These are phyloP conservation scores for Aureobasidium leucospermi DNA, from an alignment of 2,329 filamentous ascomycete species.

Conservation along the genomic window DNA sequence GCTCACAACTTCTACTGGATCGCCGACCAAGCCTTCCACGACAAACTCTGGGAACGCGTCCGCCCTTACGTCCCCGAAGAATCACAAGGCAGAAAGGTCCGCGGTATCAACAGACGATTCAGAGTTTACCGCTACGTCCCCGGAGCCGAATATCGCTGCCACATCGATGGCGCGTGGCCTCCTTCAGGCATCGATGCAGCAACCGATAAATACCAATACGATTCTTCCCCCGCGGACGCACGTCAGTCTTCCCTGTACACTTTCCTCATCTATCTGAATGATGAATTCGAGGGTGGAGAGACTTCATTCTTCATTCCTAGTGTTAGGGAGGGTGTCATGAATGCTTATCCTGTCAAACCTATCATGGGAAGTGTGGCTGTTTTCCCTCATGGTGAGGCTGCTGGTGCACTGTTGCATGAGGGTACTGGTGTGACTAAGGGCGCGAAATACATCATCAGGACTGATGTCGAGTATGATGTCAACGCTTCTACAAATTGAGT, in stretches of 20 bases:
- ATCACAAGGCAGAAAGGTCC: constrained; percentile 49
- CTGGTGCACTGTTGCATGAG: constrained; percentile 60
- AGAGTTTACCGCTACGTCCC: constrained; percentile 66
- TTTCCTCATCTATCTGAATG: constrained; percentile 62
- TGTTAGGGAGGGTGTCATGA: constrained; percentile 56
- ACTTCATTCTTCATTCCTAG: constrained; percentile 65
- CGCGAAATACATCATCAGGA: constrained; percentile 62
- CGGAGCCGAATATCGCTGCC: constrained; percentile 63
- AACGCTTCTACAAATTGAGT: constrained; percentile 19
- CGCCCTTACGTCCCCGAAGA: constrained; percentile 48
- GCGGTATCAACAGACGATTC: constrained; percentile 63
- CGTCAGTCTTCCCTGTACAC: constrained; percentile 63
- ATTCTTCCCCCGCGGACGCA: constrained; percentile 51
- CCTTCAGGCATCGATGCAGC: constrained; percentile 56
- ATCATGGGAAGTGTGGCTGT: constrained; percentile 62
- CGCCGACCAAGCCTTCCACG: constrained; percentile 55
- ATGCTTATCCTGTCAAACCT: constrained; percentile 61
- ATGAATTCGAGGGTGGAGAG: constrained; percentile 65
- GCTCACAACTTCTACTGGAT: constrained; percentile 73
- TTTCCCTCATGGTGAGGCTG: constrained; percentile 63
- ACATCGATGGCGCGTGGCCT: constrained; percentile 68
- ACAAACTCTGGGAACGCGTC: constrained; percentile 56
- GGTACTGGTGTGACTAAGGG: constrained; percentile 63
- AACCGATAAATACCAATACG: constrained; percentile 56
- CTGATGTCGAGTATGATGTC: constrained; percentile 64